phyloP scores from a whole-genome alignment of 371 early-diverging fungal genomes.

The Mucor ambiguus region DNA sequence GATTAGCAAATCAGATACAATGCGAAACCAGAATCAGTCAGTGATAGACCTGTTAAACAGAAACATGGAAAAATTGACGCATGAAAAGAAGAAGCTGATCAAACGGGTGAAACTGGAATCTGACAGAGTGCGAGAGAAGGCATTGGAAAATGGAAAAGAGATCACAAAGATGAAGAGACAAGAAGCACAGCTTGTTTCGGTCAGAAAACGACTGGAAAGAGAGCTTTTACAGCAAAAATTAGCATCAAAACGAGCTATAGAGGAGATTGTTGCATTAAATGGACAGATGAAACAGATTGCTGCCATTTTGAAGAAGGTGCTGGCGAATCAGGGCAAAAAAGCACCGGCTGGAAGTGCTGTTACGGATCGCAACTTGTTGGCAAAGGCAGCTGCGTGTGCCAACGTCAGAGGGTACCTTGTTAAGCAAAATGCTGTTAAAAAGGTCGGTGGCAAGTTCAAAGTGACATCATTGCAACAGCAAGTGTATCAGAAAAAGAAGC shows the following conservation, averaged over 20 bases:
- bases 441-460: slow-evolving; percentile 15
- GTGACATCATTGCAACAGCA: slow-evolving; percentile 30
- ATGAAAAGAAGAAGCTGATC: slow-evolving; percentile 74
- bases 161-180: slow-evolving; percentile 63
- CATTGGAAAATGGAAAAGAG: slow-evolving; percentile 65
- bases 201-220: slow-evolving; percentile 30
- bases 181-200: slow-evolving; percentile 46
- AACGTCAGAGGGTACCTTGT: slow-evolving; percentile 27
- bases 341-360: slow-evolving; percentile 11
- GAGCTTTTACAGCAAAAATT: slow-evolving; percentile 31
- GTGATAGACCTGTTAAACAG: slow-evolving; percentile 47
- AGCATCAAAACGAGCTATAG: slow-evolving; percentile 32
- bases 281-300: slow-evolving; percentile 42
- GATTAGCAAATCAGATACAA: slow-evolving; percentile 45
- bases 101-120: slow-evolving; percentile 76
- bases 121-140: slow-evolving; percentile 61
- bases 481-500: slow-evolving; percentile 34
- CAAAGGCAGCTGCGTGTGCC: slow-evolving; percentile 43
- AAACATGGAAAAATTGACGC: slow-evolving; percentile 56
- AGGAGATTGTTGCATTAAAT: slow-evolving; percentile 30
- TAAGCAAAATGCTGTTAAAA: slow-evolving; percentile 18
- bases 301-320: slow-evolving; percentile 31
- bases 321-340: slow-evolving; percentile 9
- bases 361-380: slow-evolving; percentile 41
- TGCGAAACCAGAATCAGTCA: slow-evolving; percentile 47